Conservation (phyloP, 148 eudicot species). For the Dianthus caryophyllus region DNA sequence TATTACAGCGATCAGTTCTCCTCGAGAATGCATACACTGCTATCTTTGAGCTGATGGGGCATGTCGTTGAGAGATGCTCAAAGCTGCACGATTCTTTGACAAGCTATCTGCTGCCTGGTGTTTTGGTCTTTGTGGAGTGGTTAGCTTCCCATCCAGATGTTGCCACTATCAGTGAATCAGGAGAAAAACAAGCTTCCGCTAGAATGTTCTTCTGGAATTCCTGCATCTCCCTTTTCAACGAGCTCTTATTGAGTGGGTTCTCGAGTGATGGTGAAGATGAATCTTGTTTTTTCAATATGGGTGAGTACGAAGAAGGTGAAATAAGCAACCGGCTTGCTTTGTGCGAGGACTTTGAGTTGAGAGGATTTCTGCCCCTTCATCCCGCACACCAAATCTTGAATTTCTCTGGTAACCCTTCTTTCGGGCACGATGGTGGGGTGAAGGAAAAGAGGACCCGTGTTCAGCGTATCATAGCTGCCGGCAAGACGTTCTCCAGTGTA, state of each 20-base stretch:
- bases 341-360: slow-evolving; percentile 86
- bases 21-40: slow-evolving; percentile 86
- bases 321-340: slow-evolving; percentile 64
- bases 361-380: slow-evolving; percentile 83
- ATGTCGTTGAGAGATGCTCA: slow-evolving; percentile 58
- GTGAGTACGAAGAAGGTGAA: slow-evolving; percentile 77
- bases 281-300: slow-evolving; percentile 61
- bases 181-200: slow-evolving; percentile 58
- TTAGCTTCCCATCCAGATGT: slow-evolving; percentile 75
- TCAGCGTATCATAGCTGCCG: slow-evolving; percentile 86
- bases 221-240: slow-evolving; percentile 61
- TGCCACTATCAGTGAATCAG: slow-evolving; percentile 51
- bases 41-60: slow-evolving; percentile 72
- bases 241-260: slow-evolving; percentile 51
- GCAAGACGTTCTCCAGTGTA: slow-evolving; percentile 65
- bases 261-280: slow-evolving; percentile 50
- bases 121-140: slow-evolving; percentile 91
- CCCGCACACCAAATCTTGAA: slow-evolving; percentile 84
- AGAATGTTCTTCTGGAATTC: slow-evolving; percentile 73
- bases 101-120: slow-evolving; percentile 74
- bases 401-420: slow-evolving; percentile 59
- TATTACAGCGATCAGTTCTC: slow-evolving; percentile 69
- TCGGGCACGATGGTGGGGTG: slow-evolving; percentile 47
- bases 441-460: slow-evolving; percentile 67
- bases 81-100: slow-evolving; percentile 65